Evolutionary conservation across 2,329 filamentous ascomycete species (phyloP), one percentile per base, ranked within the genome.

Genomic region (Aureobasidium melanogenum): DNA sequence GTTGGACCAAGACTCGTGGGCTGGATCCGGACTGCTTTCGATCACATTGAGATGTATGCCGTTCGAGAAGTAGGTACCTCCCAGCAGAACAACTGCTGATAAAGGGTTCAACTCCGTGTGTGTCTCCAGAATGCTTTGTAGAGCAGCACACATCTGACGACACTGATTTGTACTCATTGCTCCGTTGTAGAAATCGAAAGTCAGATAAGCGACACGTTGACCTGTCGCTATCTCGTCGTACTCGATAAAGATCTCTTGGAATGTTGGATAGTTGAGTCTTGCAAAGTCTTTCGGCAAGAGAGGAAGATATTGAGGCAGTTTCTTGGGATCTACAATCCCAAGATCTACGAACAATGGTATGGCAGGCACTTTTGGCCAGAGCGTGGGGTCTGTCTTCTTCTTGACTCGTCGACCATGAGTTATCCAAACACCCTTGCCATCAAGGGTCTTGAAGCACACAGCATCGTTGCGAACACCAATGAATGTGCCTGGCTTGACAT

Each of bases 21-120:
- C 67, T 4, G 75, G 70, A 60, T 76, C 71, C 6, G 66, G 60
- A 1, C 71, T 71, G 19, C 73, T 71, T 66, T 77, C 75, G 64
- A 77, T 77, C 47, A 76, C 74, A 59, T 77, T 77, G 22, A 77
- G 70, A 7, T 75, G 74, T 52, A 77, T 75, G 30, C 75, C 75
- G 61, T 77, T 77, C 68, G 72, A 75, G 65, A 77, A 77, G 63
- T 77, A 77, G 5, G 70, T 67, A 34, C 75, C 75, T 47, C 74
- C 75, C 68, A 77, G 73, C 22, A 77, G 68, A 1, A 76, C 71
- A 6, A 74, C 63, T 0, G 74, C 74, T 5, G 68, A 66, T n/a
- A 77, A 67, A 0, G 71, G 70, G 14, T 62, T 63, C 17, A 69
- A 65, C 17, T 61, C 30, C 0, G 69, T 69, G 46, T 72, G 69